Percentiles rank a stretch among this genome's conserved stretches.
Evolutionary conservation across 257 asterid genomes (phyloP).

Genomic region (Capsicum rhomboideum): DNA sequence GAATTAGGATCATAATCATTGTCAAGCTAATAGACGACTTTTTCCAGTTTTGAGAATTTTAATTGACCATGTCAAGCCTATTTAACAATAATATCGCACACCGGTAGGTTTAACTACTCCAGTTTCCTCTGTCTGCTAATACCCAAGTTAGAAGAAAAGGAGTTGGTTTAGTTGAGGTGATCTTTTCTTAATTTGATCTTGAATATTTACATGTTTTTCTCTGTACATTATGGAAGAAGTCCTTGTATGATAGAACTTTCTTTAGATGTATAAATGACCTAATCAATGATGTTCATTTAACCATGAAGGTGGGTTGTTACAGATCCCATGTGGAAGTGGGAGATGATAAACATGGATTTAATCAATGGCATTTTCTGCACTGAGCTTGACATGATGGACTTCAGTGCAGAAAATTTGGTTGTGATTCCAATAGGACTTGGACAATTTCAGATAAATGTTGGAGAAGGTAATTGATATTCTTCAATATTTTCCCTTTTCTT

Average conservation of each 20-base stretch:
- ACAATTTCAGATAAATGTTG: background rate
- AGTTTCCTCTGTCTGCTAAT: background rate
- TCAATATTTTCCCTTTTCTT: background rate
- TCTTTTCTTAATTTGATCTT: background rate
- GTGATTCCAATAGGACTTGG: background rate
- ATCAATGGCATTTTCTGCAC: too few species aligned
- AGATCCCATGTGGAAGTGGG: too few species aligned
- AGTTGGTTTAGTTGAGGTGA: background rate
- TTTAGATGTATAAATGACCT: background rate
- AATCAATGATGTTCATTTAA: background rate
- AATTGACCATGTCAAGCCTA: background rate
- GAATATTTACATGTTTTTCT: background rate
- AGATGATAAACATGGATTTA: too few species aligned
- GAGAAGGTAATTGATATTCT: background rate
- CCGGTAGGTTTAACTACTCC: background rate
- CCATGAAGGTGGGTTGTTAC: background rate
- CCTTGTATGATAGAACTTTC: background rate
- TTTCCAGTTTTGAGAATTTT: background rate
- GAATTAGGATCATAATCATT: background rate
- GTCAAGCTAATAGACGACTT: background rate
- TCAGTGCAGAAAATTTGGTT: background rate
- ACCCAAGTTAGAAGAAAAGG: background rate
- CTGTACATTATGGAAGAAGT: background rate
- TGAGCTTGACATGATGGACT: background rate
- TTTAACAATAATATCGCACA: background rate